Base-by-base conservation (phyloP, 2,329 filamentous ascomycete species). In the Alternaria postmessia region DNA sequence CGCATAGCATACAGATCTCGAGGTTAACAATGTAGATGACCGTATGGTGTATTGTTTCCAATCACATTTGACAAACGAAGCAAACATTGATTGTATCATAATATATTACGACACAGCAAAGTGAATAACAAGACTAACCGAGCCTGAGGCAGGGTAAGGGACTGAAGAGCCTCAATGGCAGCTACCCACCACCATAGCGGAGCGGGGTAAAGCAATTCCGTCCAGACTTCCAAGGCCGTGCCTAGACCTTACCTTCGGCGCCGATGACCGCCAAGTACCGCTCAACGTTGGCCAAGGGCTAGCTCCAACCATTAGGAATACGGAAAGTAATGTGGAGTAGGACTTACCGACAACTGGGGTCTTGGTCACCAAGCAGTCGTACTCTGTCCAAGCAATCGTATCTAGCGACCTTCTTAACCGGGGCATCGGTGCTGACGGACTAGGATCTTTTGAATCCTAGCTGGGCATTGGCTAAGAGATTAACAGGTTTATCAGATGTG, bases 281-380 rank as follows among this genome's bases (percentile, higher is more conserved):
- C 60, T 62, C 34, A 63, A 60, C 65, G 59, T 60, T 51, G 51
- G 66, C 65, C 64, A 67, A 67, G 64, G 36, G 53, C 47, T 48
- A 51, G 32, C n/a, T 48, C 42, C 56, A 49, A 24, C 56, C 56
- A 59, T 49, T 54, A 5, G 12, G 16, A 41, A 22, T 44, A 14
- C 36, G 22, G 24, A 22, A 26, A 24, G 46, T 46, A 41, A 30
- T 57, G 57, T 49, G 12, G 11, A 36, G 32, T 36, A 36, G 14
- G 6, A 16, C 5, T 36, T 36, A 36, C 32, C 34, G 38, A 51
- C 46, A 28, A n/a, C 59, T 51, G 46, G 32, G 34, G 22, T 56
- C 59, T 49, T 44, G 46, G 46, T 51, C 14, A 28, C 52, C 52
- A 54, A 54, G 32, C 20, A 46, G 43, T 18, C 3, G 28, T 26